Conservation (phyloP, 192 early-diverging fungal species). For the Gryganskiella cystojenkinii region DNA sequence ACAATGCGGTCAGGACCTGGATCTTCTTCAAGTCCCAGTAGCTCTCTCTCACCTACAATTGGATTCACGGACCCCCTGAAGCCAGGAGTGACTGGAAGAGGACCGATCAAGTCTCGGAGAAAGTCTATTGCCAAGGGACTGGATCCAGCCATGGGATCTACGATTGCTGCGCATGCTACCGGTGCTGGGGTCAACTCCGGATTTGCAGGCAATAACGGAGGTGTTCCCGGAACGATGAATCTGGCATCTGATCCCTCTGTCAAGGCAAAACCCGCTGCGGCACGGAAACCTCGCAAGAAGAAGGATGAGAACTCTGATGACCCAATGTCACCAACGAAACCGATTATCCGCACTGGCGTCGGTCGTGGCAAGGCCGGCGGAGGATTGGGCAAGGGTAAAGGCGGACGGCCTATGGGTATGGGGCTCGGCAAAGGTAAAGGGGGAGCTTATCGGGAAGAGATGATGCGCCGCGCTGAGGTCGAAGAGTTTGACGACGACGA, state of each 20-base stretch:
- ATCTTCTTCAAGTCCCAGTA: conserved; percentile 16
- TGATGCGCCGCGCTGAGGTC: conserved; percentile 41
- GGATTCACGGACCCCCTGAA: conserved; percentile 33
- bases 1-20: background rate
- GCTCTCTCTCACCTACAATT: conserved; percentile 29
- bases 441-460: conserved; percentile 43
- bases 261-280: conserved; percentile 23
- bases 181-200: conserved; percentile 23
- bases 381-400: conserved; percentile 42
- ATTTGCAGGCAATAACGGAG: conserved; percentile 1
- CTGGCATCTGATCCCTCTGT: conserved; percentile 9
- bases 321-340: background rate
- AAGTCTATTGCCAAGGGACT: conserved; percentile 49
- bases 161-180: conserved; percentile 13
- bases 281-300: conserved; percentile 47
- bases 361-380: conserved; percentile 41
- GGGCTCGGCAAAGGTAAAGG: conserved; percentile 50
- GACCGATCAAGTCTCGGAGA: conserved; percentile 47
- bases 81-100: conserved; percentile 42
- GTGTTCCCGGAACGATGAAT: background rate
- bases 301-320: conserved; percentile 25
- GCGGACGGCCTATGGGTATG: conserved; percentile 35
- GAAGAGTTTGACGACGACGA: conserved; percentile 46
- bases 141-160: conserved; percentile 27
- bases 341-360: conserved; percentile 1